phyloP scores from a whole-genome alignment of 176 grass and related monocot genomes.

The Triticum urartu region DNA sequence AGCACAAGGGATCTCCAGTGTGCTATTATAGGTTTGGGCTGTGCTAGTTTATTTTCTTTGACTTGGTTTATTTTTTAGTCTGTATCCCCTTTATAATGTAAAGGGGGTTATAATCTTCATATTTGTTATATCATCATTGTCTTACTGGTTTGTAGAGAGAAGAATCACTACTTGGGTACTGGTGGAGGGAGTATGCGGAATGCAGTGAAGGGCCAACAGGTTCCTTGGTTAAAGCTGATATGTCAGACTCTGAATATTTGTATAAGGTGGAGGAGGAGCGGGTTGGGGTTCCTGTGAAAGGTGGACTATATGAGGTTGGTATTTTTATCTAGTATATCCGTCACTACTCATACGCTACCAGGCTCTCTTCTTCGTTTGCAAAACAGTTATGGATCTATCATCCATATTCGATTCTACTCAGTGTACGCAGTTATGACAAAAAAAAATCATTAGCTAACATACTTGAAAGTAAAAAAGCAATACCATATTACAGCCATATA shows the following conservation, averaged over 20 bases:
- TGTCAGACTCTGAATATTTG: slow-evolving; percentile 43
- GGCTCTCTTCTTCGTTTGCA: neutral
- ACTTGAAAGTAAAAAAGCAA: too few species aligned
- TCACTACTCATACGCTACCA: neutral
- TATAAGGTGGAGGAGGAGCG: slow-evolving; percentile 87
- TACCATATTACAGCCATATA: too few species aligned
- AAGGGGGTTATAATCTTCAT: neutral
- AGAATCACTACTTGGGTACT: slow-evolving; percentile 80
- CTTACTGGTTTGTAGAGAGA: slow-evolving; percentile 67
- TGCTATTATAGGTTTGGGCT: neutral
- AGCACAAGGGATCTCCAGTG: neutral
- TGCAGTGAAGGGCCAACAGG: slow-evolving; percentile 83
- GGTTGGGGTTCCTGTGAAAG: slow-evolving; percentile 95
- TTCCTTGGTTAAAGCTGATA: slow-evolving; percentile 32
- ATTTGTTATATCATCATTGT: neutral
- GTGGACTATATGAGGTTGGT: slow-evolving; percentile 92
- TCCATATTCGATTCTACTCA: neutral
- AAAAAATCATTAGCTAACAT: too few species aligned
- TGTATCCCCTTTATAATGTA: neutral
- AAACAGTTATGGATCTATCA: neutral
- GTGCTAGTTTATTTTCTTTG: neutral
- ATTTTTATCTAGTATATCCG: neutral
- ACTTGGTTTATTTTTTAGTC: slow-evolving; percentile 2
- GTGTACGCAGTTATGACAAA: too few species aligned
- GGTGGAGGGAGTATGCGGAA: slow-evolving; percentile 95